phyloP scores from a whole-genome alignment of 768 basidiomycete genomes.

The Termitomyces sp. region DNA sequence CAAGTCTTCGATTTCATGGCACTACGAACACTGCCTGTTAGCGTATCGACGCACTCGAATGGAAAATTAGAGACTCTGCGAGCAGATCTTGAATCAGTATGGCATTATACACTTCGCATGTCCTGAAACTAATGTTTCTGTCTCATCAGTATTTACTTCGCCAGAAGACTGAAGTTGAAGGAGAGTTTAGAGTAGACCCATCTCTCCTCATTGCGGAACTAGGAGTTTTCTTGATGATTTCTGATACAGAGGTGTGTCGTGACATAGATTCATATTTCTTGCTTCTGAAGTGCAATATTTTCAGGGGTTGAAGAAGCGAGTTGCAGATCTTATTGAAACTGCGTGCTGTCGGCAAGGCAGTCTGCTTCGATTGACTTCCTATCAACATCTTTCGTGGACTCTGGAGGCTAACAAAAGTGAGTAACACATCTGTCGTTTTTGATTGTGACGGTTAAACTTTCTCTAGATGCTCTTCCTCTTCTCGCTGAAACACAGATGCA shows the following conservation, averaged over 20 bases:
- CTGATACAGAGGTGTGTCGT: neutral
- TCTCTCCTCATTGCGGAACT: conserved; percentile 27
- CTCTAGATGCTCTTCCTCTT: conserved; percentile 25
- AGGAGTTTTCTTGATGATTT: conserved; percentile 21
- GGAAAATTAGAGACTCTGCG: conserved; percentile 9
- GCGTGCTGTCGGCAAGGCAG: conserved; percentile 24
- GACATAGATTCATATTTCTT: neutral
- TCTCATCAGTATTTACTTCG: conserved; percentile 4
- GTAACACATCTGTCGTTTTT: conserved; percentile 7
- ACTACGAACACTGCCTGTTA: conserved; percentile 24
- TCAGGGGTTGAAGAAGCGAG: neutral
- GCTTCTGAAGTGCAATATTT: neutral
- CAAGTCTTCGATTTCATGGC: conserved; percentile 37
- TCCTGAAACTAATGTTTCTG: neutral
- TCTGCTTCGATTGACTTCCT: conserved; percentile 40
- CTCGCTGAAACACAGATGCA: conserved; percentile 31
- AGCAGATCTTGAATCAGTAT: conserved; percentile 19
- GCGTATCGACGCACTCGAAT: conserved; percentile 15
- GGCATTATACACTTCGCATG: neutral
- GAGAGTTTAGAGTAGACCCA: conserved; percentile 12
- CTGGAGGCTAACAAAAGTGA: conserved; percentile 34
- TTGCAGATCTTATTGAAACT: conserved; percentile 31
- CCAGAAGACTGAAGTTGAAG: conserved; percentile 1
- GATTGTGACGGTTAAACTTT: neutral
- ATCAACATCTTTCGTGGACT: conserved; percentile 56